Evolutionary conservation across 768 basidiomycete genomes (phyloP).

Genomic region (Mycena epipterygia): DNA sequence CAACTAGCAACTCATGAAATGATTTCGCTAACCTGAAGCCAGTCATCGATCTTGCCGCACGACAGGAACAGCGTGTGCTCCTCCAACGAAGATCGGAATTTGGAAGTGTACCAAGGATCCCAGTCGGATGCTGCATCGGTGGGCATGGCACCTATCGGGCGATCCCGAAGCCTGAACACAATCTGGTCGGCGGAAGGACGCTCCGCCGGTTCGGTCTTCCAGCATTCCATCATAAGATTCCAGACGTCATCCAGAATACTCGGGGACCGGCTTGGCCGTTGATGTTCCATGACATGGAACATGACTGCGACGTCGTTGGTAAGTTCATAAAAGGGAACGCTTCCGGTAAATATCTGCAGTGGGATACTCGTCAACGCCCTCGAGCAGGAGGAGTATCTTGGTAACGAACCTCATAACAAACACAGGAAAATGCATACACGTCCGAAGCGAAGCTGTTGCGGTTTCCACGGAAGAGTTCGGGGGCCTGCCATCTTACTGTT

Average conservation of each 20-base stretch:
- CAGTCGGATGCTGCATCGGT: slow-evolving; percentile 22
- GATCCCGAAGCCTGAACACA: slow-evolving; percentile 26
- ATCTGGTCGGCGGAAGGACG: slow-evolving; percentile 19
- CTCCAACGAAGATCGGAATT: slow-evolving; percentile 34
- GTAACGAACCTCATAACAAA: slow-evolving; percentile 46
- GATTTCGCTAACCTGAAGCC: slow-evolving; percentile 21
- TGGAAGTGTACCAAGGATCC: slow-evolving; percentile 32
- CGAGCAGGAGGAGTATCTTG: neutral
- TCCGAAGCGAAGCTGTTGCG: slow-evolving; percentile 40
- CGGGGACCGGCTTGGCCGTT: slow-evolving; percentile 9
- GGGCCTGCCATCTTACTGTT: slow-evolving; percentile 45
- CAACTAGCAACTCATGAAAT: neutral
- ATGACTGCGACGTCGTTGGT: slow-evolving; percentile 34
- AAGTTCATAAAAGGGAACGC: slow-evolving; percentile 38
- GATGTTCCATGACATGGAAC: slow-evolving; percentile 33
- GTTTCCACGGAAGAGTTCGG: slow-evolving; percentile 41
- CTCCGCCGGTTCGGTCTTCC: slow-evolving; percentile 10
- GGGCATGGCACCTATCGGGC: slow-evolving; percentile 21
- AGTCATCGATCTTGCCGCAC: slow-evolving; percentile 27
- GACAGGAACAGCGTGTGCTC: slow-evolving; percentile 33
- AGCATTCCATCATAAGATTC: slow-evolving; percentile 32
- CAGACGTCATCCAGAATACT: slow-evolving; percentile 20
- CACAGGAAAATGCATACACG: slow-evolving; percentile 46
- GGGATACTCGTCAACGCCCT: neutral
- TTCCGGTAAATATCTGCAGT: slow-evolving; percentile 43